Percentiles rank a stretch among this genome's conserved stretches.
phyloP scores from a whole-genome alignment of 1,284 basidiomycete species.

The Paramarasmius palmivorus region DNA sequence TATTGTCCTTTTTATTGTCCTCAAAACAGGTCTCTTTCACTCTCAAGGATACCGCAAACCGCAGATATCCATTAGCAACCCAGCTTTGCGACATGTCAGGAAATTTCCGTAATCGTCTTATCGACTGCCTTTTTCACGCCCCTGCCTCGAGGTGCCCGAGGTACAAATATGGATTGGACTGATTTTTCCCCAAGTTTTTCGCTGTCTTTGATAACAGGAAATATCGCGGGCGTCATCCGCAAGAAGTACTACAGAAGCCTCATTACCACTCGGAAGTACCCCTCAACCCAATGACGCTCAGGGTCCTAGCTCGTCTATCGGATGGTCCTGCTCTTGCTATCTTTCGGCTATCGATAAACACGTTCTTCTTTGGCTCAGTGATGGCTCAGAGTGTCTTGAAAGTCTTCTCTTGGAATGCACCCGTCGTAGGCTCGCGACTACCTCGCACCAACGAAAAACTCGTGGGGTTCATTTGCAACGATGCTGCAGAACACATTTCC shows the following conservation, averaged over 20 bases:
- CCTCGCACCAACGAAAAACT: too few relatives aligned
- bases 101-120: background rate
- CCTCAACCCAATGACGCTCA: too few relatives aligned
- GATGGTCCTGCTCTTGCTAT: too few relatives aligned
- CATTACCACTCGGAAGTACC: too few relatives aligned
- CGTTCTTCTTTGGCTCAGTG: too few relatives aligned
- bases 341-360: too few relatives aligned
- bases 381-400: background rate
- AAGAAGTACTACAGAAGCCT: too few relatives aligned
- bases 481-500: too few relatives aligned
- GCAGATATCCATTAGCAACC: background rate
- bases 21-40: background rate
- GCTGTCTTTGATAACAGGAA: background rate
- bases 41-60: background rate
- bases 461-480: too few relatives aligned
- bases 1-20: background rate
- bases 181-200: background rate
- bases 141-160: slow-evolving; percentile 8
- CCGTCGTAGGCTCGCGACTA: background rate
- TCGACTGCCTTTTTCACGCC: slow-evolving; percentile 1
- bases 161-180: background rate
- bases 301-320: too few relatives aligned
- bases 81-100: too few relatives aligned
- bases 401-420: background rate
- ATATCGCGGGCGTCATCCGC: too few relatives aligned